Evolutionary conservation across 2,329 filamentous ascomycete genomes (phyloP), one percentile per base, ranked within the genome.

Genomic region (Scedosporium boydii): DNA sequence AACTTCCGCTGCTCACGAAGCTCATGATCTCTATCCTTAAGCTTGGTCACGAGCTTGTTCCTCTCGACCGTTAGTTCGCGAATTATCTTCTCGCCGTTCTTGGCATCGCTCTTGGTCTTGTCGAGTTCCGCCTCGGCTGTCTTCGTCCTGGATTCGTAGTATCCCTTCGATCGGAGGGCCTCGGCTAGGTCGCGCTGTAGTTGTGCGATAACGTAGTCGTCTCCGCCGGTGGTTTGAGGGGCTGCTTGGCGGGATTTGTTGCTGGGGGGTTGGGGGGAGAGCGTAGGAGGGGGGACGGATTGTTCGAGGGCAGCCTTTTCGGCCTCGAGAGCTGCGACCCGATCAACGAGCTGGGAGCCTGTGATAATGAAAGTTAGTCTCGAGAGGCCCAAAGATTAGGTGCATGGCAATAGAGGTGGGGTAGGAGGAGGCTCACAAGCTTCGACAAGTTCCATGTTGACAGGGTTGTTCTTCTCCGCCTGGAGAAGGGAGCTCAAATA

Each of bases 1-100:
- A 97, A 77, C 72, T 93, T 91, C 38, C 87, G 86, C 78, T 97
- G 97, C 64, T 87, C 90, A 62, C 82, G 84, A 38, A 97, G 75
- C 78, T 98, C 95, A 69, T 96, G 90, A 65, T 96, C 91, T 34
- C 89, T 80, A 73, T 97, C 93, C 66, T 84, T 87, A 48, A 96
- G 77, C 65, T 87, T 87, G 51, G 85, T 81, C 59, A 83, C 79
- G 18, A 95, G 76, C 2, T 79, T 74, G 18, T 81, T 79, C 41
- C 85, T 83, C 68, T 92, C 87, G 26, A 79, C 76, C 21, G 85
- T 83, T 18, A 96, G 76, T 23, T 82, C 77, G 16, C 79, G 77
- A 60, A 96, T 81, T 18, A 81, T 79, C 67, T 81, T 82, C 6
- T 77, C 74, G 63, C 93, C 87, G n/a, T 78, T 75, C 55, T 79